Evolutionary conservation across 768 basidiomycete genomes (phyloP), one percentile per base, ranked within the genome.

Genomic region (Mycena sanguinolenta): DNA sequence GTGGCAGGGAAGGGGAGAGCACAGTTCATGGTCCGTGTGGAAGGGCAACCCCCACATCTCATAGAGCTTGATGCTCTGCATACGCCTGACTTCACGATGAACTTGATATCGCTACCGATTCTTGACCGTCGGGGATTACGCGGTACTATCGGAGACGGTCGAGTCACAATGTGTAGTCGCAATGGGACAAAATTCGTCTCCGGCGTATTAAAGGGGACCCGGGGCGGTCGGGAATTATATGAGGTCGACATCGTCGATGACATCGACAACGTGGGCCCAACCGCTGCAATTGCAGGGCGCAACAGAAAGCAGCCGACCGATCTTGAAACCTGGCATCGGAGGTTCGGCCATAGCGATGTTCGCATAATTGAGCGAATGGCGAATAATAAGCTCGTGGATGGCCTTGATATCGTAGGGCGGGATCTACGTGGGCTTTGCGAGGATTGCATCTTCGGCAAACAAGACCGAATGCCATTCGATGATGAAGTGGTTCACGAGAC

Each of bases 311-410:
- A 74, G 27, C 75, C 76, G 1, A 68, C 65, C 0, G 70, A 74
- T 38, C 36, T 80, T 23, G 75, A 71, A 0, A 70, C 65, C 0
- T 79, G 78, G 78, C 81, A 82, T 65, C 65, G 72, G 4, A 53
- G 76, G 4, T 67, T 82, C 39, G n/a, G n/a, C n/a, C n/a, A n/a
- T n/a, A n/a, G n/a, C n/a, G n/a, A n/a, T n/a, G n/a, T n/a, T n/a
- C n/a, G n/a, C n/a, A n/a, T n/a, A n/a, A n/a, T n/a, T n/a, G n/a
- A n/a, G n/a, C n/a, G n/a, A n/a, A n/a, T n/a, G n/a, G n/a, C n/a
- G n/a, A n/a, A n/a, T n/a, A n/a, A n/a, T n/a, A n/a, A n/a, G n/a
- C n/a, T n/a, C n/a, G n/a, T n/a, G n/a, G n/a, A n/a, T n/a, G n/a
- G n/a, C n/a, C n/a, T n/a, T n/a, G n/a, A n/a, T n/a, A n/a, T n/a